Evolutionary conservation across 2,329 filamentous ascomycete genomes (phyloP), one percentile per base, ranked within the genome.

Genomic region (Diaporthe vexans): DNA sequence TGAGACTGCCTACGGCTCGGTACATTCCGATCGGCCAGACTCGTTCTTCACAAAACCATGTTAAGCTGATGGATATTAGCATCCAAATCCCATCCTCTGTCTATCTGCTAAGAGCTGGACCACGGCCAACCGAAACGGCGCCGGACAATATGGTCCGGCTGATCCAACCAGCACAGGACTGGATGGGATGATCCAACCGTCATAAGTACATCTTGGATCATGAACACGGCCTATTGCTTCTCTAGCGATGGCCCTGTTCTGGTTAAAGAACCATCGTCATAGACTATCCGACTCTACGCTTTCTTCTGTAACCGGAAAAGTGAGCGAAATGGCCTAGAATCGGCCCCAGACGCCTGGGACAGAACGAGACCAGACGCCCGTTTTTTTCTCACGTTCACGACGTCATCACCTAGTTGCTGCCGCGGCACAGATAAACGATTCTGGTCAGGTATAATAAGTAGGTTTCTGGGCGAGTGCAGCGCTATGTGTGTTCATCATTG

Each of bases 221-320:
- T 24, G 46, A 54, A 37, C 33, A 40, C 48, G 48, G 48, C 15
- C 48, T 40, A 11, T 54, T 21, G 9, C 63, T 37, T 52, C 29
- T 67, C 6, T 67, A 33, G 48, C 21, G 33, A 40, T 52, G 33
- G 63, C 33, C 26, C 46, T 40, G 15, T 54, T 40, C 29, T 40
- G n/a, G 63, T 19, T 21, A 68, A 15, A 11, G 2, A 48, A 6
- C 63, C 63, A 21, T 51, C 63, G 63, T 68, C 63, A 68, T 68
- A 68, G 48, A 68, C 48, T 54, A 52, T 40, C 33, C 5, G 21
- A 11, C 33, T 21, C 13, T 19, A 26, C 46, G 19, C n/a, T 40
- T 24, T 13, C 33, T 26, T 52, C 63, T 68, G 48, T 26, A 54
- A 40, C 17, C 17, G 48, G 46, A 19, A 68, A 68, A 9, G 33